Evolutionary conservation across 192 early-diverging fungal species (phyloP), one percentile per base, ranked within the genome.

Genomic region (Geosiphon pyriformis): DNA sequence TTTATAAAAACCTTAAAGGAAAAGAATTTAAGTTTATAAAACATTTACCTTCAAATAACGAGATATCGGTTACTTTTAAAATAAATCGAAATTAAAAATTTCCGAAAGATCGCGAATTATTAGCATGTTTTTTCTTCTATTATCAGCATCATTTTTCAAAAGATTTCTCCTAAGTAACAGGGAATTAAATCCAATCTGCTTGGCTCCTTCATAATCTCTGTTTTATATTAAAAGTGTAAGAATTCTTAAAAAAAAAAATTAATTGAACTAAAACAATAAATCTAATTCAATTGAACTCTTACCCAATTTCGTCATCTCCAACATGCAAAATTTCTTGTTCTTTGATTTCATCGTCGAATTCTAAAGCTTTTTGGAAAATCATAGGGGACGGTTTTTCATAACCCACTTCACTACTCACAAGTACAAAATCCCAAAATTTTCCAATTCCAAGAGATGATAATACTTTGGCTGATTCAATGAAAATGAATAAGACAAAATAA

Each of bases 341-440:
- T 46, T 22, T 73, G 66, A 22, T 12, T 34, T 63, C 26, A 30
- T 54, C 51, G 4, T 54, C 64, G 1, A 77, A 70, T 15, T 55
- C 26, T 32, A 86, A 54, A 0, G 86, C 84, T 61, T 76, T 68
- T 25, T 81, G 75, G 71, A 85, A 88, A 1, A 86, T 82, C 27
- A 57, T 50, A 18, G 37, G 48, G 31, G 74, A 66, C 0, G 86
- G 86, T 56, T 88, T 88, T 63, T 88, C 83, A 29, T 77, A 48
- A 3, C 82, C 83, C 1, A 73, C 76, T 12, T 59, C 61, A 23
- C 75, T 67, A 58, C 86, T 88, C 15, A 74, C 71, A 20, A 85
- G 32, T 0, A 85, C 73, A 72, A 88, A 86, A 51, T 88, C 80
- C 75, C 86, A 83, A 54, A 80, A 83, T 20, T 67, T 31, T 12